Evolutionary conservation across 1,139 yeast genomes (phyloP).

Genomic region (Starmera stellimalicola): DNA sequence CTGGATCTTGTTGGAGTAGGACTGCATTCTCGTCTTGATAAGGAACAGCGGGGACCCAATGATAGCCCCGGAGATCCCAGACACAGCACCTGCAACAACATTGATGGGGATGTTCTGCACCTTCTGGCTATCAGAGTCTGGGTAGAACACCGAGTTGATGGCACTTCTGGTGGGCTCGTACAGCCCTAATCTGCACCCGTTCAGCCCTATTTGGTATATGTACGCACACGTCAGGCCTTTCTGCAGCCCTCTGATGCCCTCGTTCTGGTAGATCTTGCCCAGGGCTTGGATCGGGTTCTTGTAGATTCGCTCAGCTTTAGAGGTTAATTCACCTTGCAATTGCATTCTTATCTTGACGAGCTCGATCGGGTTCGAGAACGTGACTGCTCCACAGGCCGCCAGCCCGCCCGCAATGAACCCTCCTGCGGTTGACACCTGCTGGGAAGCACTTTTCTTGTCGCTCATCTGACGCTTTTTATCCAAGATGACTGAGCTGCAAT

Average conservation of each 20-base stretch:
- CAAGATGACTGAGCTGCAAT: background rate
- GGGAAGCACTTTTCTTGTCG: constrained; percentile 30
- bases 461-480: background rate
- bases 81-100: constrained; percentile 70
- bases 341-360: constrained; percentile 94
- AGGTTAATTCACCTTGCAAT: constrained; percentile 80
- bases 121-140: constrained; percentile 38
- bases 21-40: constrained; percentile 93
- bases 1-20: constrained; percentile 54
- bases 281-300: constrained; percentile 84
- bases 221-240: constrained; percentile 82
- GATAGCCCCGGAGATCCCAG: constrained; percentile 87
- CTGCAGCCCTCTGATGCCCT: constrained; percentile 83
- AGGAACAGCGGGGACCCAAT: constrained; percentile 87
- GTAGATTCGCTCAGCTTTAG: constrained; percentile 50
- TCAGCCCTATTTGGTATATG: constrained; percentile 78
- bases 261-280: constrained; percentile 61
- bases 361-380: constrained; percentile 93
- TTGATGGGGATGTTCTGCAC: constrained; percentile 59
- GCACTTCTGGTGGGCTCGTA: constrained; percentile 77
- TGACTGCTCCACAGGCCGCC: constrained; percentile 97
- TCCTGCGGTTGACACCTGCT: constrained; percentile 53
- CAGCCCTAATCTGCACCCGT: constrained; percentile 89
- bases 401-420: constrained; percentile 90
- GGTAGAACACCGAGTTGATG: constrained; percentile 47